Evolutionary conservation across 305 asterid species (phyloP), one percentile per base, ranked within the genome.

Genomic region (Solanum hybrid): DNA sequence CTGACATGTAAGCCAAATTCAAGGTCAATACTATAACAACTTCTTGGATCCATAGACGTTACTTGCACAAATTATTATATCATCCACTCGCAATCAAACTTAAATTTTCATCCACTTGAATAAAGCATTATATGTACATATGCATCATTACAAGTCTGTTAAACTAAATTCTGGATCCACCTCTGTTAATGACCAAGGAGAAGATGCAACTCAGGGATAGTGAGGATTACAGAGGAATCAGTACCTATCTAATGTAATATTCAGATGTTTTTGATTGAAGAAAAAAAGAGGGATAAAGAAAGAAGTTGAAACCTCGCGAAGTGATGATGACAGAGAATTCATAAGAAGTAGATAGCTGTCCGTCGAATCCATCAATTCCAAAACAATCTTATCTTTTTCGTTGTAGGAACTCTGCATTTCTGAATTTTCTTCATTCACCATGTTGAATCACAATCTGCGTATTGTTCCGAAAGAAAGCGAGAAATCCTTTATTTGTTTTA

Each of bases 361-460:
- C 93, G 89, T 89, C 78, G 98, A 97, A 91, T 97, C 99, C 88
- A 97, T 90, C 89, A 97, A 94, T 88, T 91, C 89, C 89, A 96
- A 17, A n/a, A 94, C 77, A 64, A 94, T 93, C 66, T 86, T 92
- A 6, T 94, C 96, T 40, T 87, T 91, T 90, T 91, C 94, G 79
- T 89, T 71, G 29, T 89, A 91, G 36, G 88, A 91, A 88, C 89
- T 93, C 91, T 87, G 90, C 93, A 91, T 93, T 37, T 78, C 80
- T 13, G 29, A 45, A 36, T 56, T 71, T 66, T 78, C 85, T 36
- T 4, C 85, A 72, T 81, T 89, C 29, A 75, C 64, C 90, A 84
- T 84, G 13, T 17, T 19, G 19, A 19, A 51, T 84, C 87, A 22
- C 87, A 84, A 31, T 19, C 40, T 84, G 42, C 5, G 24, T 84